Conservation (phyloP, 2,329 filamentous ascomycete genomes). For the Talaromyces sp. region DNA sequence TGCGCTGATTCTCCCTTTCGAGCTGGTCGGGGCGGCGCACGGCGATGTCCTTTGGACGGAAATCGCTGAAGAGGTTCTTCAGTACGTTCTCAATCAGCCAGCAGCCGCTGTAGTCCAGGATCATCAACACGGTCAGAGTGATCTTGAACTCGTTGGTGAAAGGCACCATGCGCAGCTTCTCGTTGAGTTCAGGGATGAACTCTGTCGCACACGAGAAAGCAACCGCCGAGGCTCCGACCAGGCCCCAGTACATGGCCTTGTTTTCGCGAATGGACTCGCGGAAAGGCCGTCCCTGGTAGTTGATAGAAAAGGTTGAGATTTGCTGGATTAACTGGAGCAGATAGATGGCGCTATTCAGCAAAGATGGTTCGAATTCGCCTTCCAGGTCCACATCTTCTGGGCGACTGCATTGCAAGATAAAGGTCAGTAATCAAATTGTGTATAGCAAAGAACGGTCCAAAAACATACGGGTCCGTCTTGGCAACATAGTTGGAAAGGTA, state of each 20-base stretch:
- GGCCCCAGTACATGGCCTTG: slow-evolving; percentile 96
- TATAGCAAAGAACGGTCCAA: background rate
- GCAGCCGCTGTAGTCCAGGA: slow-evolving; percentile 80
- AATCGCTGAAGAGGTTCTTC: slow-evolving; percentile 84
- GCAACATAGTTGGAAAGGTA: slow-evolving; percentile 91
- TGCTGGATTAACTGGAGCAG: slow-evolving; percentile 97
- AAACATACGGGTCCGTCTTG: slow-evolving; percentile 70
- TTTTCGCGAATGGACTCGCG: slow-evolving; percentile 93
- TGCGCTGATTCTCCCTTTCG: slow-evolving; percentile 65
- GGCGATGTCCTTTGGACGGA: slow-evolving; percentile 88
- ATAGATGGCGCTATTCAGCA: slow-evolving; percentile 95
- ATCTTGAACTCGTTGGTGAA: slow-evolving; percentile 85
- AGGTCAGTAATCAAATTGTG: slow-evolving; percentile 24
- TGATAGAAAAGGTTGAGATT: slow-evolving; percentile 98
- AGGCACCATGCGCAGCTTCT: slow-evolving; percentile 84
- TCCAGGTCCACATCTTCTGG: slow-evolving; percentile 74
- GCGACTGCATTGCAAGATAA: slow-evolving; percentile 34
- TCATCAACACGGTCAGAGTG: slow-evolving; percentile 78
- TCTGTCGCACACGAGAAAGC: slow-evolving; percentile 94
- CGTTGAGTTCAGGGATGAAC: slow-evolving; percentile 90
- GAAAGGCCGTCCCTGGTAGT: slow-evolving; percentile 98
- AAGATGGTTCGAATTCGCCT: slow-evolving; percentile 85
- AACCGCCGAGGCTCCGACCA: slow-evolving; percentile 80
- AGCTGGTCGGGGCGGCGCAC: slow-evolving; percentile 80
- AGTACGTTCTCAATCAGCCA: slow-evolving; percentile 80